Percentiles rank a stretch among this genome's conserved stretches.
phyloP scores from a whole-genome alignment of 164 flowering plant genomes.

The Aristolochia contorta region DNA sequence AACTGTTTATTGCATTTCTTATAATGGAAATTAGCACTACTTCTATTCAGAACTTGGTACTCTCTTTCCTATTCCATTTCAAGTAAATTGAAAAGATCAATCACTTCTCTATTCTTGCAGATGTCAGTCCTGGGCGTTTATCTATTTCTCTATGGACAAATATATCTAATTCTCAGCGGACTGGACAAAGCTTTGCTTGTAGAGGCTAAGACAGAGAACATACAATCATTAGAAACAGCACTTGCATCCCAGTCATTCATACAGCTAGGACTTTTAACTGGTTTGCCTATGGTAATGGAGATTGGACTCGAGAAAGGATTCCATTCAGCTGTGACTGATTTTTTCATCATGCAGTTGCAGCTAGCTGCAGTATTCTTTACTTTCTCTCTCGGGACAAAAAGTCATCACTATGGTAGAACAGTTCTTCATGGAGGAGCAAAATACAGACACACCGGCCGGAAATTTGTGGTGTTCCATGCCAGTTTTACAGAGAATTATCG shows the following conservation, averaged over 20 bases:
- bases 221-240: slow-evolving; percentile 75
- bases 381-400: slow-evolving; percentile 78
- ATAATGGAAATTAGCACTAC: not conserved
- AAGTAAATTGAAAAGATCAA: not conserved
- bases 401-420: slow-evolving; percentile 86
- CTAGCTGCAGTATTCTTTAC: slow-evolving; percentile 94
- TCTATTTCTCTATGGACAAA: slow-evolving; percentile 91
- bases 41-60: no score
- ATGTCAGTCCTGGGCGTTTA: slow-evolving; percentile 69
- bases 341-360: slow-evolving; percentile 90
- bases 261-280: slow-evolving; percentile 92
- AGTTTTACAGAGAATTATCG: slow-evolving; percentile 83
- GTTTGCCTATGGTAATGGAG: slow-evolving; percentile 94
- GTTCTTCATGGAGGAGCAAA: slow-evolving; percentile 94
- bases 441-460: slow-evolving; percentile 88
- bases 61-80: not conserved
- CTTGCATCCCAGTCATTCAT: slow-evolving; percentile 89
- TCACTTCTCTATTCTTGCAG: slow-evolving; percentile 32
- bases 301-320: slow-evolving; percentile 89
- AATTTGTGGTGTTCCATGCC: slow-evolving; percentile 83
- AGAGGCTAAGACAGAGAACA: slow-evolving; percentile 55
- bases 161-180: slow-evolving; percentile 90
- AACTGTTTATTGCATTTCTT: not conserved
- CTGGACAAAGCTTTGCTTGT: slow-evolving; percentile 51
- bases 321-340: slow-evolving; percentile 67